Conservation (phyloP, 192 early-diverging fungal genomes). For the Jimgerdemannia flammicorona region DNA sequence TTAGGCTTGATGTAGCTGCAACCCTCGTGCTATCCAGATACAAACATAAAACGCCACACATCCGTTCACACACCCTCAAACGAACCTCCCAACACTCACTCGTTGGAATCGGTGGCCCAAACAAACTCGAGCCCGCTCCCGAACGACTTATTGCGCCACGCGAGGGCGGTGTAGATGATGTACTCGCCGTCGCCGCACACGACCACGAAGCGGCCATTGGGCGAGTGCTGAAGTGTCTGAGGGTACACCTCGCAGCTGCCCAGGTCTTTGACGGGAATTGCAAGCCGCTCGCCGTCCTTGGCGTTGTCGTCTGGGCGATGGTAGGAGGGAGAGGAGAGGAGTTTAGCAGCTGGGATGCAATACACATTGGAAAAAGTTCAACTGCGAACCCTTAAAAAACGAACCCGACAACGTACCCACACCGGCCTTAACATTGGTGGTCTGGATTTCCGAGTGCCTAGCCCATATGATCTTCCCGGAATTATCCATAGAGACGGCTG, state of each 20-base stretch:
- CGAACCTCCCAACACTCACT: constrained; percentile 39
- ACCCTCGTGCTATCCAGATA: too few species aligned
- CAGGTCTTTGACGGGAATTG: constrained; percentile 85
- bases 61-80: background rate
- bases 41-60: background rate
- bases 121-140: constrained; percentile 95
- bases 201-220: constrained; percentile 98
- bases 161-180: constrained; percentile 99
- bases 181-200: constrained; percentile 99
- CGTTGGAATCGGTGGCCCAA: constrained; percentile 95
- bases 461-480: constrained; percentile 99
- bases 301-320: constrained; percentile 62
- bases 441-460: constrained; percentile 93
- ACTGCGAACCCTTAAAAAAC: background rate
- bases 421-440: constrained; percentile 86
- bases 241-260: constrained; percentile 98
- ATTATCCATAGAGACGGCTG: constrained; percentile 94
- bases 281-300: constrained; percentile 91
- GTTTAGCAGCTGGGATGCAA: background rate
- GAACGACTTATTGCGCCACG: constrained; percentile 99
- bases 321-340: background rate
- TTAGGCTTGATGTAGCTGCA: too few species aligned
- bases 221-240: constrained; percentile 92
- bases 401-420: constrained; percentile 34
- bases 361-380: too few species aligned